Percentiles rank a stretch among this genome's conserved stretches.
Conservation (phyloP, 2,329 filamentous ascomycete genomes). For the Coniella vitis region DNA sequence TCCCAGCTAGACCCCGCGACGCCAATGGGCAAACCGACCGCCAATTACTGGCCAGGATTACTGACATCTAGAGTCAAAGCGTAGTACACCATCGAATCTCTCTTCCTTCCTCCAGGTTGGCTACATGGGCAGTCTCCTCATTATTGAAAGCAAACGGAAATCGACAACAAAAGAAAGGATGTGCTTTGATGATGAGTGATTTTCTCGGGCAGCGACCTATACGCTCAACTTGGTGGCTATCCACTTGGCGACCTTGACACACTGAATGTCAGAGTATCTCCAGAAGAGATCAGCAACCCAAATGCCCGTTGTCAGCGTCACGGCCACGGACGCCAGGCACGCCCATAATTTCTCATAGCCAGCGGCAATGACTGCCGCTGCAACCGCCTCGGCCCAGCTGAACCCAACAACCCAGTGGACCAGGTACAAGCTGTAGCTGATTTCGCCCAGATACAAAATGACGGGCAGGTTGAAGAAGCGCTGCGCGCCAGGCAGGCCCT, state of each 20-base stretch:
- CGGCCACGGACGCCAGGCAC: not conserved
- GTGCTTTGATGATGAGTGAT: too few species aligned
- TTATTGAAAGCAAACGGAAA: too few species aligned
- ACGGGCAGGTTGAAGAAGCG: slow-evolving; percentile 26
- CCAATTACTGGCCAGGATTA: too few species aligned
- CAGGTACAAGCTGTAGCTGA: slow-evolving; percentile 41
- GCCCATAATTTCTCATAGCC: not conserved
- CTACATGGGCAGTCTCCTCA: too few species aligned
- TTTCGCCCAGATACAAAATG: slow-evolving; percentile 38
- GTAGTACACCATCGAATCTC: too few species aligned
- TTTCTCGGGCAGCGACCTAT: too few species aligned
- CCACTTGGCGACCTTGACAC: slow-evolving; percentile 32
- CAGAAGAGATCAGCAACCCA: slow-evolving; percentile 42
- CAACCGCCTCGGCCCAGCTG: not conserved
- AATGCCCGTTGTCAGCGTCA: slow-evolving; percentile 18
- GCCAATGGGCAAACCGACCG: too few species aligned
- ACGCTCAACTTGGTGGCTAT: slow-evolving; percentile 20
- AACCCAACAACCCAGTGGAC: slow-evolving; percentile 40
- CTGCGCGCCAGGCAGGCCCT: not conserved
- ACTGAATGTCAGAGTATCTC: slow-evolving; percentile 22
- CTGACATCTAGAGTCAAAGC: too few species aligned
- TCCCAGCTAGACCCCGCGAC: too few species aligned
- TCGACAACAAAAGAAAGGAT: too few species aligned
- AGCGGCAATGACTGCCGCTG: not conserved
- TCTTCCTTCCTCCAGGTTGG: too few species aligned